Evolutionary conservation across 179 eudicot species (phyloP), one percentile per base, ranked within the genome.

Genomic region (Actinidia chinensis): DNA sequence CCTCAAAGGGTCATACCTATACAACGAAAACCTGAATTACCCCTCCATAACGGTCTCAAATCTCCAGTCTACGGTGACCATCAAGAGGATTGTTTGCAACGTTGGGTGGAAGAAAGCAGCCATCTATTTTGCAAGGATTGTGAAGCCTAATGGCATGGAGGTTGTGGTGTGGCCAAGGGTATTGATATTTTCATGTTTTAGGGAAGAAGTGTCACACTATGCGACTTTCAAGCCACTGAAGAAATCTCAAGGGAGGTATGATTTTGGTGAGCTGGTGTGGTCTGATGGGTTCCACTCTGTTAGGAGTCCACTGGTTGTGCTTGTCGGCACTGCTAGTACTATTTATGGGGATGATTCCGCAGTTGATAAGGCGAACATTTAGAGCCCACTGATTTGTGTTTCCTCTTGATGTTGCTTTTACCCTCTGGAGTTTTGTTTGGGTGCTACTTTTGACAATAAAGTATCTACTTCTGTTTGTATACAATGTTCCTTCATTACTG

Each of bases 261-360:
- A 86, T 67, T 86, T 86, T 78, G 90, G 90, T 36, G 84, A 85
- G 79, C 84, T 88, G n/a, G 80, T 83, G 11, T 84, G 88, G 89
- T 83, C 83, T 8, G 89, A 86, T 75, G 87, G 86, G 15, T 82
- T 43, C 40, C 83, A 88, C 76, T 73, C 63, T 22, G 90, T 88
- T 7, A 84, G 86, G 79, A 84, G 83, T 68, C 89, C 90, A 68
- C 40, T 88, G 80, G 86, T 81, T 67, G 90, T 88, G 42, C 79
- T 71, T 60, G 83, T 84, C 46, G 82, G 80, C 71, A 87, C 74
- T n/a, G 22, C 28, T 43, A 60, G 33, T 50, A 61, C 40, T 14
- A 14, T 14, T 43, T 2, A 5, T 11, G 13, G 36, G 18, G 46
- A 13, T 75, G 33, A 14, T 23, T 8, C 33, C 40, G 47, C 22